Conservation (phyloP, 2,329 filamentous ascomycete genomes). For the Trichoderma atroviride region DNA sequence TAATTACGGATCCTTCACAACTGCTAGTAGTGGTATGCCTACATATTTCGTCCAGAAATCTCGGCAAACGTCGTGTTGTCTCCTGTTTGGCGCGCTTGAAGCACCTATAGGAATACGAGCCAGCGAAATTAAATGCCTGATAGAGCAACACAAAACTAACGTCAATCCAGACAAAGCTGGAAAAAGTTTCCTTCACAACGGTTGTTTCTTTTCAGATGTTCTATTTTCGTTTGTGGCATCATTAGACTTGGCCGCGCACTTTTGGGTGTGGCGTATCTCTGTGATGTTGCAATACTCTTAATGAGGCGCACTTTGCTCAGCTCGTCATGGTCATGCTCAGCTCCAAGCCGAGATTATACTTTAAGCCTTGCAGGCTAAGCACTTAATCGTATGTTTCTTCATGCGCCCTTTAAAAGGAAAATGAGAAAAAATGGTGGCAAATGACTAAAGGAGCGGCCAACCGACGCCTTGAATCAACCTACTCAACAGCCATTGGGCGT, state of each 20-base stretch:
- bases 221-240: background rate
- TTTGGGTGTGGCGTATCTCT: background rate
- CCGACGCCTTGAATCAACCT: background rate
- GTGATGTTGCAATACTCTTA: background rate
- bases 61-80: background rate
- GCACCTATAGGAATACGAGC: constrained; percentile 1
- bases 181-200: background rate
- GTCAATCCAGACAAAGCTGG: too few species aligned
- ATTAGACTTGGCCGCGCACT: background rate
- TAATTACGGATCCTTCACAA: background rate
- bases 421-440: background rate
- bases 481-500: background rate
- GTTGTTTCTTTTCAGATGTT: background rate
- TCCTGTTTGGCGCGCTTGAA: background rate
- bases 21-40: background rate
- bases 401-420: background rate
- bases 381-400: background rate
- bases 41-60: background rate
- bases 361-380: background rate
- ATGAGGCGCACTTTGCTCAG: background rate
- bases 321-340: background rate
- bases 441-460: background rate
- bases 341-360: background rate
- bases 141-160: too few species aligned
- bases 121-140: background rate